phyloP scores from a whole-genome alignment of 2,329 filamentous ascomycete genomes.

The Chlorencoelia australis region DNA sequence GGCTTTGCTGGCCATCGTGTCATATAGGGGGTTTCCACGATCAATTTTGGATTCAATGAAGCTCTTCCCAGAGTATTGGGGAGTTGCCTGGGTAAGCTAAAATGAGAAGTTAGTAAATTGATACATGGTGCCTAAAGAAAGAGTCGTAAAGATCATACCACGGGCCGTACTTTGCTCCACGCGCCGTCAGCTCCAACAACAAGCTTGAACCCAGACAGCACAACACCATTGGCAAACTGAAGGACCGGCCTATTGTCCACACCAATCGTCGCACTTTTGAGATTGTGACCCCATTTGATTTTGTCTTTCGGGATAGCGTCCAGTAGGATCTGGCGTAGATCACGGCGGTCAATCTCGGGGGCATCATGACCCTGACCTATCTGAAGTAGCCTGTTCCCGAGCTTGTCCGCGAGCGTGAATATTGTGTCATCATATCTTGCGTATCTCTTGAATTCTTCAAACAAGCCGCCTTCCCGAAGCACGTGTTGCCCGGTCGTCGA shows the following conservation, averaged over 20 bases:
- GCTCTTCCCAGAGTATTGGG: constrained; percentile 10
- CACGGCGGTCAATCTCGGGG: constrained; percentile 21
- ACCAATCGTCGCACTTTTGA: constrained; percentile 8
- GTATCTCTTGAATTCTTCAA: constrained; percentile 17
- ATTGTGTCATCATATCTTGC: constrained; percentile 19
- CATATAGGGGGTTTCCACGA: constrained; percentile 8
- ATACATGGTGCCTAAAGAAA: constrained; percentile 4
- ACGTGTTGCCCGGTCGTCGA: constrained; percentile 22
- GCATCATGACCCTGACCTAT: constrained; percentile 15
- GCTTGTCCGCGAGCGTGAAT: constrained; percentile 15
- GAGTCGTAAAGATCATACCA: constrained; percentile 8
- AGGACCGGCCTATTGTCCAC: constrained; percentile 12
- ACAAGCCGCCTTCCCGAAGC: constrained; percentile 21
- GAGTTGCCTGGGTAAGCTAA: constrained; percentile 9
- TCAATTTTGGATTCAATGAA: constrained; percentile 10
- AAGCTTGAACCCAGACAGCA: constrained; percentile 25
- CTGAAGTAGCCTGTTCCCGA: constrained; percentile 20
- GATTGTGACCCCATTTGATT: constrained; percentile 19
- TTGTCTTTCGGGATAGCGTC: constrained; percentile 14
- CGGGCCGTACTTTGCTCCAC: constrained; percentile 30
- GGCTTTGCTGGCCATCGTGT: constrained; percentile 7
- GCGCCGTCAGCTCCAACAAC: constrained; percentile 32
- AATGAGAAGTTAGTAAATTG: constrained; percentile 6
- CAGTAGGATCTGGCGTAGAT: constrained; percentile 20
- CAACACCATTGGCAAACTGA: constrained; percentile 16